phyloP scores from a whole-genome alignment of 768 basidiomycete genomes.

The Tylopilus sp. region DNA sequence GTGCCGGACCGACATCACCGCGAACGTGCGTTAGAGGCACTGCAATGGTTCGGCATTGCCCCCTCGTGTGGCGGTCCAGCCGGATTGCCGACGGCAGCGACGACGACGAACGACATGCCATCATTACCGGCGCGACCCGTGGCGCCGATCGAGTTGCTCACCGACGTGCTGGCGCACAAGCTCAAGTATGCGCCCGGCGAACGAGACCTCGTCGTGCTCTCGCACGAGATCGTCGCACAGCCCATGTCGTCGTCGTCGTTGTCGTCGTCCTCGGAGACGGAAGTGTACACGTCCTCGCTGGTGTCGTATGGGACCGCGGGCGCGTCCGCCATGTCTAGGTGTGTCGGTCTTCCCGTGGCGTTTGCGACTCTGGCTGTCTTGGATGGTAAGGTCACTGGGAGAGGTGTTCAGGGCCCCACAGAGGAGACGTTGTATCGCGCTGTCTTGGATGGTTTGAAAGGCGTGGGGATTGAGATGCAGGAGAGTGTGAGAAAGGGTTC shows the following conservation, averaged over 20 bases:
- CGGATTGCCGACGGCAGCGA: neutral
- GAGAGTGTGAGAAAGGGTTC: constrained; percentile 39
- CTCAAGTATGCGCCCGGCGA: constrained; percentile 68
- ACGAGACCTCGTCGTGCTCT: constrained; percentile 82
- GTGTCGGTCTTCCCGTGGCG: constrained; percentile 85
- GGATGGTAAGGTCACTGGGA: constrained; percentile 48
- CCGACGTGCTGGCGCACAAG: constrained; percentile 64
- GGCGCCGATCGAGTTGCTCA: constrained; percentile 71
- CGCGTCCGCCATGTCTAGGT: constrained; percentile 85
- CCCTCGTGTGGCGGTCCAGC: neutral
- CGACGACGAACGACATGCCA: constrained; percentile 29
- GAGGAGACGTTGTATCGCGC: constrained; percentile 56
- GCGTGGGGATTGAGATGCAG: constrained; percentile 39
- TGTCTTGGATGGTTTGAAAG: constrained; percentile 59
- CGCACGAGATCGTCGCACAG: constrained; percentile 72
- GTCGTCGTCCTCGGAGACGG: constrained; percentile 28
- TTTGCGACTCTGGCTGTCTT: constrained; percentile 72
- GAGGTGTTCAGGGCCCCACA: constrained; percentile 71
- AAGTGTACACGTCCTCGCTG: constrained; percentile 65
- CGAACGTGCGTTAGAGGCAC: constrained; percentile 35
- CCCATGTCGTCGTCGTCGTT: constrained; percentile 4
- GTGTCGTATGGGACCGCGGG: constrained; percentile 54
- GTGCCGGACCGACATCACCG: constrained; percentile 11
- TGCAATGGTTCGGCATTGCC: constrained; percentile 38
- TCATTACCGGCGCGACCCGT: constrained; percentile 40